These are phyloP conservation scores for Cladosporium sp. DNA, from an alignment of 2,329 filamentous ascomycete species.

Conservation along the genomic window DNA sequence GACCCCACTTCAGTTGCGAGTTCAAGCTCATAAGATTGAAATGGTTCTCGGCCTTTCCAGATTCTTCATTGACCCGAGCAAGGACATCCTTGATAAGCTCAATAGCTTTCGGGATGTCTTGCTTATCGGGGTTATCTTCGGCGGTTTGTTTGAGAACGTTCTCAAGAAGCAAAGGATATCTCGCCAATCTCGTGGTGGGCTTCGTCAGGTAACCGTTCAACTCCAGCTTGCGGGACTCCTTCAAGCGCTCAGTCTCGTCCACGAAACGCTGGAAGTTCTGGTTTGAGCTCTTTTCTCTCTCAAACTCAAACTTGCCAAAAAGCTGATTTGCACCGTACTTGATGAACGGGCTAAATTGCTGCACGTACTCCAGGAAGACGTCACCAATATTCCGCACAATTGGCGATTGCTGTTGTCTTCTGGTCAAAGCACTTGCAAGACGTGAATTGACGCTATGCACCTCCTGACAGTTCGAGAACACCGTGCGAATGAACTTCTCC, in stretches of 20 bases:
- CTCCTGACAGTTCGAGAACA: conserved; percentile 94
- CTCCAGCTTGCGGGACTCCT: conserved; percentile 94
- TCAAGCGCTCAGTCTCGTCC: conserved; percentile 90
- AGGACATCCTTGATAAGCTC: conserved; percentile 81
- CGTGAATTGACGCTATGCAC: conserved; percentile 87
- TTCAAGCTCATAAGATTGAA: conserved; percentile 93
- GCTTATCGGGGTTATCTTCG: conserved; percentile 81
- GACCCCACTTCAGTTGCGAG: conserved; percentile 83
- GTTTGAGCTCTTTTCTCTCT: conserved; percentile 88
- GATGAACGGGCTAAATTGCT: conserved; percentile 93
- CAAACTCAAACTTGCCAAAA: conserved; percentile 96
- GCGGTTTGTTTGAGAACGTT: conserved; percentile 89
- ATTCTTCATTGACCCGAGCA: conserved; percentile 85
- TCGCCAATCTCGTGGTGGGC: conserved; percentile 87
- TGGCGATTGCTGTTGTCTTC: conserved; percentile 82
- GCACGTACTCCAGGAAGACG: conserved; percentile 87
- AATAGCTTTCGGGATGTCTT: conserved; percentile 87
- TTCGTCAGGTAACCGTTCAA: conserved; percentile 97
- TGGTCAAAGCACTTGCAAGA: conserved; percentile 81
- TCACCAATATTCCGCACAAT: conserved; percentile 89
- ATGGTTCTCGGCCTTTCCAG: conserved; percentile 93
- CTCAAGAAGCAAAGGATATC: conserved; percentile 88
- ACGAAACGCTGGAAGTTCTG: conserved; percentile 83
- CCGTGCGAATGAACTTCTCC: conserved; percentile 86
- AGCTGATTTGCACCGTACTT: conserved; percentile 93